Evolutionary conservation across 306 rosid species (phyloP).

Genomic region (Astragalus glycyphyllos): DNA sequence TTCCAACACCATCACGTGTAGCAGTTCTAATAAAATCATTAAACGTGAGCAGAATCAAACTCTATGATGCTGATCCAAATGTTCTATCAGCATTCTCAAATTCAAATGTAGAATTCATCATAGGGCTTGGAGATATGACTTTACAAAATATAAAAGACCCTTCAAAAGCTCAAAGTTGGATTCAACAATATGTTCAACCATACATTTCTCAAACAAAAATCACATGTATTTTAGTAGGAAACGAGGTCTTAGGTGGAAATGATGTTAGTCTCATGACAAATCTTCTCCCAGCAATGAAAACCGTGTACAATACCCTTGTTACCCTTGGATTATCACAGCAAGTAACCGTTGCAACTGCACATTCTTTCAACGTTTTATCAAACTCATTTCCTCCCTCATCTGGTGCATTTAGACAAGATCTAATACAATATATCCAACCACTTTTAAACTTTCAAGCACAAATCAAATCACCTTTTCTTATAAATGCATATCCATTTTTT

Average conservation of each 20-base stretch:
- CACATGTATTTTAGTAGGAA: slow-evolving; percentile 80
- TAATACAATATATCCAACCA: slow-evolving; percentile 66
- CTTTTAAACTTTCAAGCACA: slow-evolving; percentile 68
- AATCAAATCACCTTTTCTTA: slow-evolving; percentile 72
- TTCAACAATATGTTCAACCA: slow-evolving; percentile 66
- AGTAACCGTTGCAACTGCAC: slow-evolving; percentile 78
- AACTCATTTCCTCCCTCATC: slow-evolving; percentile 79
- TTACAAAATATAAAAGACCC: slow-evolving; percentile 72
- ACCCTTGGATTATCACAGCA: slow-evolving; percentile 71
- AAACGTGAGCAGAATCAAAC: slow-evolving; percentile 75
- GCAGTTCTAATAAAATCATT: slow-evolving; percentile 66
- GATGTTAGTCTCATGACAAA: slow-evolving; percentile 47
- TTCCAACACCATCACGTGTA: slow-evolving; percentile 77
- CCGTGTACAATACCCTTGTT: slow-evolving; percentile 63
- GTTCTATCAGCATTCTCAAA: slow-evolving; percentile 79
- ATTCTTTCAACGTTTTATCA: slow-evolving; percentile 64
- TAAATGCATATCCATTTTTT: slow-evolving; percentile 84
- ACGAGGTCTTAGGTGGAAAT: slow-evolving; percentile 61
- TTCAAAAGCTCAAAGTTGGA: slow-evolving; percentile 68
- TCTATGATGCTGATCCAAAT: slow-evolving; percentile 90
- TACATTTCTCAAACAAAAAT: slow-evolving; percentile 72
- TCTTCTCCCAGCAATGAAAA: slow-evolving; percentile 89
- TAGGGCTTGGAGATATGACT: slow-evolving; percentile 72
- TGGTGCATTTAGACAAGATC: slow-evolving; percentile 64
- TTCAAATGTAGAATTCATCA: slow-evolving; percentile 71